Conservation (phyloP, 2,329 filamentous ascomycete species). For the Alternaria postmessia region DNA sequence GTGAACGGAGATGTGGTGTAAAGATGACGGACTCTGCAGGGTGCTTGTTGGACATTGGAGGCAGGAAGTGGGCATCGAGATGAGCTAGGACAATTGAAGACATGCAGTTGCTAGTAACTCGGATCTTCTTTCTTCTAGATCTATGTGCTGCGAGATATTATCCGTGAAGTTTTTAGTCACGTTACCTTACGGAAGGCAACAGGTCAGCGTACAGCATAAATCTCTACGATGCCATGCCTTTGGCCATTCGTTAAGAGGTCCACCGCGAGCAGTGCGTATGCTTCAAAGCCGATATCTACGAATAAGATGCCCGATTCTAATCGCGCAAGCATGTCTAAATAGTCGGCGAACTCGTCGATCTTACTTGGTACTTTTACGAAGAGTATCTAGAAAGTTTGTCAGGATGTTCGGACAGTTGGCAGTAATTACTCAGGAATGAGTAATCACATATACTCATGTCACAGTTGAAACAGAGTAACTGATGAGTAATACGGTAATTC, state of each 20-base stretch:
- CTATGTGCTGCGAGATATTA: neutral
- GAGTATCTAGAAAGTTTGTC: neutral
- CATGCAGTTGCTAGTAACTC: neutral
- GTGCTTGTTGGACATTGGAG: neutral
- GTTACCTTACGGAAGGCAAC: neutral
- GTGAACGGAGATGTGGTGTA: neutral
- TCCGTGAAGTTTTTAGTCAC: neutral
- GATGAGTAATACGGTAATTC: neutral
- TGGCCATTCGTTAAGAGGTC: neutral
- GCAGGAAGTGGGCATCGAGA: neutral
- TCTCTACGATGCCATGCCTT: neutral
- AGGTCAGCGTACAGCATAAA: neutral
- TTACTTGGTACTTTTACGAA: neutral
- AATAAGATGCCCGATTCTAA: neutral
- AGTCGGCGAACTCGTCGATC: neutral
- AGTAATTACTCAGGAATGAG: neutral
- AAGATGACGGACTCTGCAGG: neutral
- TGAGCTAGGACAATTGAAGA: neutral
- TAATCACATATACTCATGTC: neutral
- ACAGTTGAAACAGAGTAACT: neutral
- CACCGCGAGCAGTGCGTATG: neutral
- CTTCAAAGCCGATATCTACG: neutral
- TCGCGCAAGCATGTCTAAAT: neutral
- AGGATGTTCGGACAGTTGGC: neutral
- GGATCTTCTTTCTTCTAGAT: neutral